Base-by-base conservation (phyloP, 2,329 filamentous ascomycete species). In the Escovopsis sp. region DNA sequence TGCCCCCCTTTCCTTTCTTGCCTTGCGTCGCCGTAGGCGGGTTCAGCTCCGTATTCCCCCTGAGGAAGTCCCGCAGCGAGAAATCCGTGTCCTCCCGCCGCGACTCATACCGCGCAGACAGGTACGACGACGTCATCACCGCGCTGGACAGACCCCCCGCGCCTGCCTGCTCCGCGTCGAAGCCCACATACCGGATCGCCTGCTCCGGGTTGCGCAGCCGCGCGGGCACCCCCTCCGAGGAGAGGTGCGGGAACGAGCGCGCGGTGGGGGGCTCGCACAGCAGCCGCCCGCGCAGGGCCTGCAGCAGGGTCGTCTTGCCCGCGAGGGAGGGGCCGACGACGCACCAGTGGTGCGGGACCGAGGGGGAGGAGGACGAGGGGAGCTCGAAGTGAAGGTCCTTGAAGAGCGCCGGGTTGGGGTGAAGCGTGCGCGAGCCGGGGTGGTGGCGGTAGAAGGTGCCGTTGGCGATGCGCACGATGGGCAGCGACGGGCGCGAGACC, bases 21-120 rank as follows among this genome's bases (percentile, higher is more conserved):
- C 70, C 48, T 2, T 66, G 34, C 1, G 48, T 45, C 11, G 51
- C 44, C 23, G 63, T 58, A 9, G 75, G 59, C 1, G 83, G 74
- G 49, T 96, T 94, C 40, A 94, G 63, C 41, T 87, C 73, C 3
- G 79, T 92, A 48, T 90, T 79, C 1, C 86, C 86, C 12, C 75
- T 68, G 14, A 98, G 58, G 51, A 85, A 96, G 56, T 93, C 77
- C 35, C 69, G 60, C 2, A 96, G 67, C 0, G 80, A 83, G 57
- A 88, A 93, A 55, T 96, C 90, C 1, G 82, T 92, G 36, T 76
- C 77, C 57, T 94, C 88, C 23, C 84, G 70, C 27, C 79, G 66
- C 39, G 81, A 87, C 63, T 98, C 90, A 54, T 96, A 98, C 27
- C 90, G 70, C 13, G 86, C 86, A 39, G 83, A 86, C 14, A 96